Evolutionary conservation across 768 basidiomycete genomes (phyloP), one percentile per base, ranked within the genome.

Genomic region (Coprinopsis marcescibilis): DNA sequence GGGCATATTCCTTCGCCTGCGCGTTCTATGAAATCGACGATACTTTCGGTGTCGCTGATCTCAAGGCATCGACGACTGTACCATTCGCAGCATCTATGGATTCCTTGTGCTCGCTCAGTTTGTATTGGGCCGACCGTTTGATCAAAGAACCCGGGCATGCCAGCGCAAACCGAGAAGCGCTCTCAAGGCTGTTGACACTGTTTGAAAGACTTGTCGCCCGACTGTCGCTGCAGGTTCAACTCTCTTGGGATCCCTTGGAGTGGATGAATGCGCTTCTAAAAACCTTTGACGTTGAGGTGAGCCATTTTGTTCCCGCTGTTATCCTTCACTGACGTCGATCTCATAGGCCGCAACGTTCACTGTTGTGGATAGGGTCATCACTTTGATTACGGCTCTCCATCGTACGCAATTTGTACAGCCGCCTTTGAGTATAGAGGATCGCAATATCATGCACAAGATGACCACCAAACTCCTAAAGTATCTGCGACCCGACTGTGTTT

Each of bases 391-490:
- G 17, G 70, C 72, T 11, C 62, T 90, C 13, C 75, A 83, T 46
- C 71, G 68, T 25, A 69, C 73, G 4, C 58, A 65, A 14, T 65
- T 62, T 39, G 55, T 93, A 24, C 59, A 71, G 35, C 83, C 86
- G 1, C 66, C 60, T 29, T 58, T 85, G 2, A 60, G 63, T 3
- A 68, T 90, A 12, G 73, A 87, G 50, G 68, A 79, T 14, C 72
- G 81, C 33, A 55, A 61, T 3, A 71, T 72, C 2, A 78, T 87
- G 58, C 64, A 68, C 42, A 77, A 75, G 45, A 76, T 91, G 72
- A 70, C 84, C 27, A 76, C 58, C 20, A 67, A 88, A 73, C 71
- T 96, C 2, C 69, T 95, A 50, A 70, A 66, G 43, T 96, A 90
- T 61, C 73, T 99, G 20, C 73, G 75, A 8, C 75, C 81, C 0